Evolutionary conservation across 78 protist species (phyloP).

Genomic region (Dictyostelium firmibasis): DNA sequence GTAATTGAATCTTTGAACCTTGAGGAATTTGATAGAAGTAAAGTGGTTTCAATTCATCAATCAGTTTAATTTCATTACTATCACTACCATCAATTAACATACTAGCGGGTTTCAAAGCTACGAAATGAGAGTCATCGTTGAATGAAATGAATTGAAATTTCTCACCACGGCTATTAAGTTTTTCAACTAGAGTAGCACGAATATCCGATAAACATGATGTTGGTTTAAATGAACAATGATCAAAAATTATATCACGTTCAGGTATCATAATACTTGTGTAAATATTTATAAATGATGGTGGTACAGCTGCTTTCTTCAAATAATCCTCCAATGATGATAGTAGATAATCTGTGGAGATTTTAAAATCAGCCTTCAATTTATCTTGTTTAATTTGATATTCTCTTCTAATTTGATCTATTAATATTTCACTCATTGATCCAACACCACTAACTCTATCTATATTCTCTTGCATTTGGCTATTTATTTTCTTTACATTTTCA

Average conservation of each 20-base stretch:
- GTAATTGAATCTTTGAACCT: conserved; percentile 51
- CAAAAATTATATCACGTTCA: conserved; percentile 21
- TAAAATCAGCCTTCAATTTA: background rate
- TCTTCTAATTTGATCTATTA: conserved; percentile 20
- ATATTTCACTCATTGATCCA: background rate
- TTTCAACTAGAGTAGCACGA: background rate
- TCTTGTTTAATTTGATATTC: conserved; percentile 15
- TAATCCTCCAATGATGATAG: conserved; percentile 52
- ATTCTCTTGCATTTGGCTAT: background rate
- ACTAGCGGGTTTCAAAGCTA: background rate
- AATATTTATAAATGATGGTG: conserved; percentile 30
- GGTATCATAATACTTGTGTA: conserved; percentile 8
- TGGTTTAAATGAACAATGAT: conserved; percentile 50
- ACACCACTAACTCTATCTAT: background rate
- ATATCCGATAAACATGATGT: conserved; percentile 21
- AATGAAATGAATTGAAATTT: conserved; percentile 34
- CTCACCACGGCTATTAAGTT: conserved; percentile 28
- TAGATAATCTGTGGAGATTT: conserved; percentile 17
- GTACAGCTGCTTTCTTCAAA: conserved; percentile 25
- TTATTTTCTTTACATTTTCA: conserved; percentile 11
- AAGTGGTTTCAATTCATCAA: conserved; percentile 29
- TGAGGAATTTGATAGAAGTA: conserved; percentile 39
- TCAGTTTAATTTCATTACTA: background rate
- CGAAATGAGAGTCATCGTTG: background rate
- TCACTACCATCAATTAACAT: background rate